phyloP scores from a whole-genome alignment of 78 protist species.

The Andalucia godoyi region DNA sequence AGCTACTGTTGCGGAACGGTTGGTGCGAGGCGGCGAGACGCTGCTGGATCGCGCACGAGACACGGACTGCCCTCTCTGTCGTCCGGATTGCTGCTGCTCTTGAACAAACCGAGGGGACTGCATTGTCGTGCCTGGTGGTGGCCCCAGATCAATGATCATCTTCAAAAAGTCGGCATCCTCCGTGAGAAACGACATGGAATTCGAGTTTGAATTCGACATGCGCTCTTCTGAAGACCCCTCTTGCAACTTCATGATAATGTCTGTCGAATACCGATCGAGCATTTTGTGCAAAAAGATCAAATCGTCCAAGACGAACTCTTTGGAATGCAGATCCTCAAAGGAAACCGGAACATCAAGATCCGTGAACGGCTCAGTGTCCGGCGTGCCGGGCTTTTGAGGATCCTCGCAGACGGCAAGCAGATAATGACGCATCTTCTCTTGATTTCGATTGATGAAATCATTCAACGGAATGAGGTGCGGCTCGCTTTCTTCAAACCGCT shows the following conservation, averaged over 20 bases:
- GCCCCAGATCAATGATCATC: neutral
- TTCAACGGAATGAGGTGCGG: slow-evolving; percentile 3
- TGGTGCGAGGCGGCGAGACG: no score
- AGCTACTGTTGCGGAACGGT: no score
- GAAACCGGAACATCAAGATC: neutral
- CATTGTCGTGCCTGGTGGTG: slow-evolving; percentile 3
- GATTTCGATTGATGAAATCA: neutral
- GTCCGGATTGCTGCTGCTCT: no score
- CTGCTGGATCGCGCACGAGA: no score
- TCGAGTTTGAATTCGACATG: neutral
- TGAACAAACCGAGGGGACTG: no score
- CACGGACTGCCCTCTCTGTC: no score
- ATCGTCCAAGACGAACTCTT: neutral
- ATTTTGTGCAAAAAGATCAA: neutral
- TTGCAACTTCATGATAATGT: neutral
- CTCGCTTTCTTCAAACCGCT: neutral
- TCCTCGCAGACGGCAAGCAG: neutral
- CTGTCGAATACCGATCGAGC: neutral
- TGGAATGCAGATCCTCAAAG: neutral
- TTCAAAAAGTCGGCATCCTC: neutral
- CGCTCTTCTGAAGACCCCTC: no score
- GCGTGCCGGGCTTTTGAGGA: no score
- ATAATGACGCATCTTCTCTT: neutral
- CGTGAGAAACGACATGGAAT: neutral
- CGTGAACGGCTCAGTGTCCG: neutral